Conservation (phyloP, 495 filamentous ascomycete species). For the Hyaloscypha bicolor region DNA sequence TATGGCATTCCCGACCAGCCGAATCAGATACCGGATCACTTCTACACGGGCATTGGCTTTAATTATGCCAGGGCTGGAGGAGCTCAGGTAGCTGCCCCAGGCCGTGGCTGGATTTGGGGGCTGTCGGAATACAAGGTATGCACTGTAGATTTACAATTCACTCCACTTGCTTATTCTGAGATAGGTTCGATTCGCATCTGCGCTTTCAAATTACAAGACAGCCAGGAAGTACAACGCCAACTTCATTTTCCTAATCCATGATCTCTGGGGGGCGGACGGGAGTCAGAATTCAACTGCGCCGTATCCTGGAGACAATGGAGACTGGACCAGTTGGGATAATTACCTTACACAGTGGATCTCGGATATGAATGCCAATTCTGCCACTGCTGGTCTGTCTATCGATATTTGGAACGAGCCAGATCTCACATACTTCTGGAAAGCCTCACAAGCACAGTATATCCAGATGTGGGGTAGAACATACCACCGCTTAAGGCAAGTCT, state of each 20-base stretch:
- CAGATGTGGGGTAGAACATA: conserved; percentile 37
- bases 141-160: not conserved
- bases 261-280: conserved; percentile 46
- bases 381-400: conserved; percentile 36
- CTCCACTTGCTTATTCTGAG: conserved; percentile 13
- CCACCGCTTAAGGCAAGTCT: conserved; percentile 34
- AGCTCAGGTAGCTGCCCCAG: conserved; percentile 36
- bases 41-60: conserved; percentile 37
- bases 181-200: conserved; percentile 40
- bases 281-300: conserved; percentile 33
- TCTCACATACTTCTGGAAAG: conserved; percentile 38
- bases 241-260: conserved; percentile 45
- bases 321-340: conserved; percentile 41
- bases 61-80: conserved; percentile 40
- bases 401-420: conserved; percentile 52
- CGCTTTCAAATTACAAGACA: conserved; percentile 43
- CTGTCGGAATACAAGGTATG: conserved; percentile 35
- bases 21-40: conserved; percentile 37
- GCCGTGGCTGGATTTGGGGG: conserved; percentile 40
- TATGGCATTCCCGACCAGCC: conserved; percentile 39
- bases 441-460: conserved; percentile 37
- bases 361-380: conserved; percentile 38
- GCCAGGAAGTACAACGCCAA: conserved; percentile 38
- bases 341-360: conserved; percentile 38
- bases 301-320: conserved; percentile 44